Conservation (phyloP, 2,329 filamentous ascomycete species). For the Elsinoe perseae region DNA sequence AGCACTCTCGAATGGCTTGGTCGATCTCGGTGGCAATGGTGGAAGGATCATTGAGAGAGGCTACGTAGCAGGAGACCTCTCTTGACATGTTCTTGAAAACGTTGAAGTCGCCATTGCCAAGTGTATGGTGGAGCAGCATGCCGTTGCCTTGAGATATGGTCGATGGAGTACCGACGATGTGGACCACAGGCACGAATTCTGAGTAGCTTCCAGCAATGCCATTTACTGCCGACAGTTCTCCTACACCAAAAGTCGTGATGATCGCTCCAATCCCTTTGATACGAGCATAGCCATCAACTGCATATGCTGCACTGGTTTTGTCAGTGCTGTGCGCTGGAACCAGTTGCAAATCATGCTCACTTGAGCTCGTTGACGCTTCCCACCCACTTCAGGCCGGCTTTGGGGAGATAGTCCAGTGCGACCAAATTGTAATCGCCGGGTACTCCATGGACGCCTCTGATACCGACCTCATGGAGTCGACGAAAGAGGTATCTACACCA, state of each 20-base stretch:
- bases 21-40: conserved; percentile 72
- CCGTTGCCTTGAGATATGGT: conserved; percentile 35
- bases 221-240: conserved; percentile 42
- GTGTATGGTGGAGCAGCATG: conserved; percentile 40
- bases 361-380: conserved; percentile 57
- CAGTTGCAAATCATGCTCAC: not conserved
- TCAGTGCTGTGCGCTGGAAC: conserved; percentile 23
- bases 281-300: conserved; percentile 41
- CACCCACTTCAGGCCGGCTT: conserved; percentile 49
- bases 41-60: conserved; percentile 60
- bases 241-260: conserved; percentile 42
- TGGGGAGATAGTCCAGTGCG: conserved; percentile 48
- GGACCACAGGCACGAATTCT: conserved; percentile 41
- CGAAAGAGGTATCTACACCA: conserved; percentile 34
- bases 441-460: conserved; percentile 42
- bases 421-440: conserved; percentile 40
- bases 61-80: conserved; percentile 61
- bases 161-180: conserved; percentile 41
- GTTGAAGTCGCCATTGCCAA: conserved; percentile 61
- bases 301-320: conserved; percentile 33
- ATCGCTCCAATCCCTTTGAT: conserved; percentile 41
- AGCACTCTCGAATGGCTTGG: conserved; percentile 66
- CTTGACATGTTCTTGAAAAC: conserved; percentile 74
- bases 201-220: conserved; percentile 42
- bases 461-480: conserved; percentile 38